Evolutionary conservation across 306 rosid genomes (phyloP).

Genomic region (Pterocarpus macrocarpus): DNA sequence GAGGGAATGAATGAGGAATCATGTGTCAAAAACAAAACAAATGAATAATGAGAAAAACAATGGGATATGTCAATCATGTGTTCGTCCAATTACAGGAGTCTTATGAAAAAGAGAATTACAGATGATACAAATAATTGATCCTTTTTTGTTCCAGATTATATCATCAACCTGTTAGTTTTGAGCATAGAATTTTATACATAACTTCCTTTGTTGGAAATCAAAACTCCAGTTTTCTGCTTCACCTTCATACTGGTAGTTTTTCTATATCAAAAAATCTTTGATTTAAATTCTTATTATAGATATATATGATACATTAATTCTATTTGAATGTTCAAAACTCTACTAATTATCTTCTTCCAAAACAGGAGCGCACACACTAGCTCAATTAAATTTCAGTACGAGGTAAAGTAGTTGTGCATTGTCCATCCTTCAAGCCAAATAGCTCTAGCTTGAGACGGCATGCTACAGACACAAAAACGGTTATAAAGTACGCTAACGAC

Average conservation of each 20-base stretch:
- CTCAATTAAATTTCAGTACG: background rate
- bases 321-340: background rate
- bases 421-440: constrained; percentile 9
- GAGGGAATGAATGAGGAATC: background rate
- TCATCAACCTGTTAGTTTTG: background rate
- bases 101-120: background rate
- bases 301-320: background rate
- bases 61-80: background rate
- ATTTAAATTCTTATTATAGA: background rate
- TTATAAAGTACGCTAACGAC: background rate
- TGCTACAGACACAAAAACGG: background rate
- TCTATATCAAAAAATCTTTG: background rate
- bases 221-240: background rate
- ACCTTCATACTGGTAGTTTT: background rate
- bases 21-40: background rate
- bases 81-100: background rate
- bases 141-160: background rate
- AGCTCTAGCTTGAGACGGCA: background rate
- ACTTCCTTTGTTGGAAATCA: background rate
- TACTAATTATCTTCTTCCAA: background rate
- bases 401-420: background rate
- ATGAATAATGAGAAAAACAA: background rate
- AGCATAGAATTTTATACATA: background rate
- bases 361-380: background rate
- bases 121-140: background rate